A percentile compares a stretch with the other conserved stretches of the same genome.
These are phyloP conservation scores for Cucumis melo DNA, from an alignment of 306 rosid genomes.

Conservation along the genomic window DNA sequence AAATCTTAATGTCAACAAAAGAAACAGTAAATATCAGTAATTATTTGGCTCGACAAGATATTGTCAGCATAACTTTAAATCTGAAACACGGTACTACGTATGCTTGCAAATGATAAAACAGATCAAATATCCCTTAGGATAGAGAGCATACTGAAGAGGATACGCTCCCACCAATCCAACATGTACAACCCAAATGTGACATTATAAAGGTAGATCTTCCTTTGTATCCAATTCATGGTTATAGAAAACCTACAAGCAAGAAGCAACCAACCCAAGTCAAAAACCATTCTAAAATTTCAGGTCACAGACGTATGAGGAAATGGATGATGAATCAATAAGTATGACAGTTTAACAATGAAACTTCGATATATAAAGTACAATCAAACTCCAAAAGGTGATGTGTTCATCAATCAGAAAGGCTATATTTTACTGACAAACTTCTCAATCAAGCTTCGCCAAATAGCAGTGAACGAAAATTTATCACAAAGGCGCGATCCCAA, in stretches of 20 bases:
- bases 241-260: conserved; percentile 12
- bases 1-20: no score
- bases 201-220: conserved; percentile 75
- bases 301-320: neutral
- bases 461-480: neutral
- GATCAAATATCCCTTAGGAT: neutral
- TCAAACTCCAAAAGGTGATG: neutral
- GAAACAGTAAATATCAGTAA: neutral
- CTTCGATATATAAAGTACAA: no score
- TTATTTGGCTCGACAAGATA: neutral
- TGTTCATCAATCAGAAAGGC: neutral
- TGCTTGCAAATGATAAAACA: neutral
- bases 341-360: neutral
- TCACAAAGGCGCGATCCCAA: neutral
- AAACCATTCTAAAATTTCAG: neutral
- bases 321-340: neutral
- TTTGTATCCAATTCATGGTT: conserved; percentile 80
- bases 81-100: neutral
- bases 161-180: conserved; percentile 98
- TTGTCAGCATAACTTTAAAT: neutral
- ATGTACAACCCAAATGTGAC: conserved; percentile 93
- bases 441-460: neutral
- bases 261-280: neutral
- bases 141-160: conserved; percentile 71
- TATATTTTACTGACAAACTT: neutral